Conservation (phyloP, 2,329 filamentous ascomycete genomes). For the Sordariomycetes sp. region DNA sequence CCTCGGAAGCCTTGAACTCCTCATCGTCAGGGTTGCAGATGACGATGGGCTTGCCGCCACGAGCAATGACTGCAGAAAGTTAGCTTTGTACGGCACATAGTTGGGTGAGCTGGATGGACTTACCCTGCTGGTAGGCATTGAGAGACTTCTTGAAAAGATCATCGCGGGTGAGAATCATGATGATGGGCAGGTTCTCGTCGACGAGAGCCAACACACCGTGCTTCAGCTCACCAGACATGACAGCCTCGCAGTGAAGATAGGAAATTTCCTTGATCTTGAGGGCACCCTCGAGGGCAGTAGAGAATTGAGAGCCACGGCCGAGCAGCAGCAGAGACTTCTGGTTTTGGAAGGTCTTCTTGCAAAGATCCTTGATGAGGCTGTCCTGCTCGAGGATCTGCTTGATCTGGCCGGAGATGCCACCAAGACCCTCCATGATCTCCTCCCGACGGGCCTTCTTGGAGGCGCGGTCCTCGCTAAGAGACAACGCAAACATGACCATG, state of each 20-base stretch:
- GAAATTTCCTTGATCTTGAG: slow-evolving; percentile 99
- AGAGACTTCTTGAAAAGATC: slow-evolving; percentile 97
- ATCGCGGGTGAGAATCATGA: slow-evolving; percentile 98
- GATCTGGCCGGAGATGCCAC: slow-evolving; percentile 84
- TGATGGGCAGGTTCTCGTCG: slow-evolving; percentile 96
- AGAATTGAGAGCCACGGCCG: slow-evolving; percentile 92
- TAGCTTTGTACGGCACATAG: slow-evolving; percentile 6
- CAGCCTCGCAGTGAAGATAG: slow-evolving; percentile 97
- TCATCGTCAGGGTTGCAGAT: slow-evolving; percentile 89
- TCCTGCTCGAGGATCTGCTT: slow-evolving; percentile 85
- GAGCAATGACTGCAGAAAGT: slow-evolving; percentile 67
- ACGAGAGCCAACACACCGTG: slow-evolving; percentile 96
- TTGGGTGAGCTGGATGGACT: slow-evolving; percentile 15
- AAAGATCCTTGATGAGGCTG: slow-evolving; percentile 88
- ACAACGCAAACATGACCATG: slow-evolving; percentile 99
- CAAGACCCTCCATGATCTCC: slow-evolving; percentile 92
- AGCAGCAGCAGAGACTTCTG: slow-evolving; percentile 93
- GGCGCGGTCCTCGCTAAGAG: slow-evolving; percentile 89
- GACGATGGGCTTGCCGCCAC: slow-evolving; percentile 91
- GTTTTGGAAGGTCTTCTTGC: slow-evolving; percentile 86
- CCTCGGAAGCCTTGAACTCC: slow-evolving; percentile 81
- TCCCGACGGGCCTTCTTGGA: slow-evolving; percentile 87
- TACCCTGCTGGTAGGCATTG: slow-evolving; percentile 96
- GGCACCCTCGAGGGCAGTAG: slow-evolving; percentile 92
- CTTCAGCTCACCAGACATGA: slow-evolving; percentile 99